Evolutionary conservation across 148 eudicot species (phyloP).

Genomic region (Vaccinium corymbosum): DNA sequence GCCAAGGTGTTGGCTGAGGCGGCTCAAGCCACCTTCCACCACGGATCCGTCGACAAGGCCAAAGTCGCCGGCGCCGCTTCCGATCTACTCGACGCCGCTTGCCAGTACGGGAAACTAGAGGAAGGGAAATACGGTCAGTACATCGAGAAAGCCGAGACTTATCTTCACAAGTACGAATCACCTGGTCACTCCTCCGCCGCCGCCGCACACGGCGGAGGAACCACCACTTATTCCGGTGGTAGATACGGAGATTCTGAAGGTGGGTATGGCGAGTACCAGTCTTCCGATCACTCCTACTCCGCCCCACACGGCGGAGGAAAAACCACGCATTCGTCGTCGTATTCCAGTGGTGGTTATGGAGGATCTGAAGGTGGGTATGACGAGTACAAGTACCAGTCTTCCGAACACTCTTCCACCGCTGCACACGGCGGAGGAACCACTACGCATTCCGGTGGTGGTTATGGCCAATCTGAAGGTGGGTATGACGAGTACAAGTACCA

Average conservation of each 20-base stretch:
- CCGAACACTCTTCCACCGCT: too few species aligned
- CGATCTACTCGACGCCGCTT: slow-evolving; percentile 41
- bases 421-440: too few species aligned
- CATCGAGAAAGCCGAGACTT: slow-evolving; percentile 50
- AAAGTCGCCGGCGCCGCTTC: slow-evolving; percentile 53
- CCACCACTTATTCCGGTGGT: too few species aligned
- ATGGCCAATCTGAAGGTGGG: not conserved
- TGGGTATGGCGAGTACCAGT: too few species aligned
- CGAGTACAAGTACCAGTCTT: too few species aligned
- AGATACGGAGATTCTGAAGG: too few species aligned
- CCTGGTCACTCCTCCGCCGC: not conserved
- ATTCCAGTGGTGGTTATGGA: not conserved
- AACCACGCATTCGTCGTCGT: not conserved
- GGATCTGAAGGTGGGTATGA: not conserved
- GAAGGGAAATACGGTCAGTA: slow-evolving; percentile 38
- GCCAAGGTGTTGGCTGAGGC: slow-evolving; percentile 55
- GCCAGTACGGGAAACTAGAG: slow-evolving; percentile 38
- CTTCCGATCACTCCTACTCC: too few species aligned
- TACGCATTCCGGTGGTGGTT: not conserved
- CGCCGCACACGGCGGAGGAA: not conserved
- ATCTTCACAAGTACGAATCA: slow-evolving; percentile 34
- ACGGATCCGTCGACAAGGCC: slow-evolving; percentile 35
- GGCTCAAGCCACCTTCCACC: slow-evolving; percentile 25
- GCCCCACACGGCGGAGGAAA: too few species aligned
- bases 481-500: not conserved